Evolutionary conservation across 106 monocot genomes (phyloP), one percentile per base, ranked within the genome.

Genomic region (Dactylorhiza incarnata): DNA sequence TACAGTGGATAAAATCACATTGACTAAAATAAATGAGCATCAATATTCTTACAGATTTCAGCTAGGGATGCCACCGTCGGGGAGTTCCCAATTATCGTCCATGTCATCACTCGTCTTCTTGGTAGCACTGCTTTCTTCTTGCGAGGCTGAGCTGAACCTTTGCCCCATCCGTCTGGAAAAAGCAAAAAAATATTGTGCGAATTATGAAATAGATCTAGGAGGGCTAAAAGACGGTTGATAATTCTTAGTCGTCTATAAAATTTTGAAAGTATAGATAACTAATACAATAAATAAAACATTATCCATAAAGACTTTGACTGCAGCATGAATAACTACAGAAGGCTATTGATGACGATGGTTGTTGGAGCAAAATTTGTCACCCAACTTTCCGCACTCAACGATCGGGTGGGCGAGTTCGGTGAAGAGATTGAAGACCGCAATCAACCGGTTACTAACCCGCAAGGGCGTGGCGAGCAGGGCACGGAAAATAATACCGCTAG

Each of bases 11-110:
- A 58, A 58, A 58, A 58, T 58, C n/a, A 58, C 58, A 6, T 58
- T 22, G 11, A 58, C n/a, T 58, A 19, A 19, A 19, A 58, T 58
- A 22, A 58, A 58, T 20, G 22, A 58, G n/a, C 58, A 20, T 22
- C 4, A 20, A 58, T n/a, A 58, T 58, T n/a, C 58, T 58, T 58
- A 58, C 58, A 58, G 58, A 58, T 58, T 58, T 58, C 58, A 58
- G 58, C 20, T 20, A 58, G 58, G 58, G 22, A 58, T 20, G 58
- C 58, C 20, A 5, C 58, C 58, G 5, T 58, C 58, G 22, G 58
- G 58, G 20, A 58, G 20, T 7, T 58, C 58, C 58, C 58, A 58
- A 58, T 58, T 58, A 58, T 58, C 58, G n/a, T 58, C 58, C 58
- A 58, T 58, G 58, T 58, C 58, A 58, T 58, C 58, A 58, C 19